phyloP scores from a whole-genome alignment of 2,329 filamentous ascomycete species.

The Fusarium pseudonygamai region DNA sequence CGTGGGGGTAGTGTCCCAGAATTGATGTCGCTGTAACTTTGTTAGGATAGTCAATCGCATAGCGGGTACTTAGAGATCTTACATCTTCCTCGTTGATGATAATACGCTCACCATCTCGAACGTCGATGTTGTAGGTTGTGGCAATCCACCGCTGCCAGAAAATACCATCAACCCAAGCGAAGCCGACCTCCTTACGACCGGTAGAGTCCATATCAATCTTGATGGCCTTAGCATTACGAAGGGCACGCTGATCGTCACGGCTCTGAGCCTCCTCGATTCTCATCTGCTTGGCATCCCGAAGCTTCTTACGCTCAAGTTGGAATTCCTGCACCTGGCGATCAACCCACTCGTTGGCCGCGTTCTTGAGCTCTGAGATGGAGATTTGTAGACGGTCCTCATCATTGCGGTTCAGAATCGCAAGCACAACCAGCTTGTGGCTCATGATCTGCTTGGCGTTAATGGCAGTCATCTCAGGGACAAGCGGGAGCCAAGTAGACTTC shows the following conservation, averaged over 20 bases:
- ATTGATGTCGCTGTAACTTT: slow-evolving; percentile 77
- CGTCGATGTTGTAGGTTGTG: slow-evolving; percentile 93
- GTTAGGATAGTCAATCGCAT: slow-evolving; percentile 45
- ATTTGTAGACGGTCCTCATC: slow-evolving; percentile 80
- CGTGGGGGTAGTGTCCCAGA: slow-evolving; percentile 92
- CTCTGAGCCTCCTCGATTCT: slow-evolving; percentile 97
- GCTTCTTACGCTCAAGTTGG: slow-evolving; percentile 90
- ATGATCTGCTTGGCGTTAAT: slow-evolving; percentile 95
- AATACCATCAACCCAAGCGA: slow-evolving; percentile 96
- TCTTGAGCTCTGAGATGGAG: slow-evolving; percentile 91
- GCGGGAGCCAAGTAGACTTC: slow-evolving; percentile 94
- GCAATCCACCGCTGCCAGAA: slow-evolving; percentile 98
- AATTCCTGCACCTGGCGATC: slow-evolving; percentile 93
- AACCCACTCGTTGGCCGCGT: slow-evolving; percentile 96
- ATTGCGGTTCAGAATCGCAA: slow-evolving; percentile 85
- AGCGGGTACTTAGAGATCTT: slow-evolving; percentile 55
- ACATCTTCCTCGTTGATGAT: slow-evolving; percentile 98
- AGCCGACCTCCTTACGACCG: slow-evolving; percentile 87
- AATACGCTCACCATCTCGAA: slow-evolving; percentile 87
- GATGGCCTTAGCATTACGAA: slow-evolving; percentile 89
- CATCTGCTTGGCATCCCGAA: slow-evolving; percentile 93
- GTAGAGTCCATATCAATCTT: slow-evolving; percentile 90
- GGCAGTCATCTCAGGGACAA: slow-evolving; percentile 92
- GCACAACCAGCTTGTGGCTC: slow-evolving; percentile 92
- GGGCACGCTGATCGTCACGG: slow-evolving; percentile 85